Base-by-base conservation (phyloP, 768 basidiomycete species). In the Pholiota conissans region DNA sequence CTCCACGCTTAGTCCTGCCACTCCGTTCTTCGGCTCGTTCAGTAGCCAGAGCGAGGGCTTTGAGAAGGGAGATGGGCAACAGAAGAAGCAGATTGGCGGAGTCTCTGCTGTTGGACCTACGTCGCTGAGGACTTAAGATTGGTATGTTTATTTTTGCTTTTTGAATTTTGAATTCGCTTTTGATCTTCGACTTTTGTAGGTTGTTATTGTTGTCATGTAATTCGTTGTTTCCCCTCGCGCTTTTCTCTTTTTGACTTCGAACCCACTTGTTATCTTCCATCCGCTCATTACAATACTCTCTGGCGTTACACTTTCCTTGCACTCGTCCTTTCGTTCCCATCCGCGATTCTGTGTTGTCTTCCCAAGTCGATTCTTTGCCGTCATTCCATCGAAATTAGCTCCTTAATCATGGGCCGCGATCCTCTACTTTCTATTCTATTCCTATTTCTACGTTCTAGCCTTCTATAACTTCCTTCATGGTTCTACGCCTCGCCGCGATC, bases 1-100 rank as follows among this genome's bases (percentile, higher is more conserved):
- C 14, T 83, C 84, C 35, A 87, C 84, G 27, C 75, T 88, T 54
- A 89, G 87, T 65, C 87, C 87, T 16, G 81, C 85, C 10, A 89
- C 87, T 10, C 87, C 87, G 10, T 89, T 87, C 73, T 85, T 88
- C 70, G 81, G 82, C 26, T 81, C 83, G 7, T 87, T 89, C 65
- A 70, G 67, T 57, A 70, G 61, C 51, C 67, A 72, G 46, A 55
- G 57, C 26, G 74, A 75, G 16, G 69, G 66, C 11, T 72, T 72
- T 54, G 71, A 71, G 37, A 67, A 65, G 62, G 59, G 54, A 9
- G 37, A 63, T 13, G 60, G 63, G 20, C 62, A 61, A 20, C 63
- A 61, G 45, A 49, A 42, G 60, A 58, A 49, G 45, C 40, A 29
- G 42, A 26, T 24, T 20, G 8, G 5, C 7, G 3, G 26, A 16